These are phyloP conservation scores for Sutorius australiensis DNA, from an alignment of 768 basidiomycete genomes.

Conservation along the genomic window DNA sequence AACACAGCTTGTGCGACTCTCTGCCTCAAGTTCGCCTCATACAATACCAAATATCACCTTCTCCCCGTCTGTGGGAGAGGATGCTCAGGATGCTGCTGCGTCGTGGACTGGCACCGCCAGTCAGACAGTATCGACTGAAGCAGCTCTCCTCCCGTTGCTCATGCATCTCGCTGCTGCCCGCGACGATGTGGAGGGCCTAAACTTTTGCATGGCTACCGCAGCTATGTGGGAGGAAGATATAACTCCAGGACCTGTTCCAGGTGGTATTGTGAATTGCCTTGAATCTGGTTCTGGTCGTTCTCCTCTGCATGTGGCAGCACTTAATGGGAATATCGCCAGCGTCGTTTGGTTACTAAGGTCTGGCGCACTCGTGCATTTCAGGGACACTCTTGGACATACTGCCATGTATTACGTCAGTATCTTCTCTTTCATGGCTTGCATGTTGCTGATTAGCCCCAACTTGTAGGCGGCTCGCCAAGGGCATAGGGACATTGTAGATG, in stretches of 20 bases:
- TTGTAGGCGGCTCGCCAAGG: conserved; percentile 71
- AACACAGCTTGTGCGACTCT: conserved; percentile 64
- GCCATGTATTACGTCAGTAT: conserved; percentile 72
- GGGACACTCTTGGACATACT: conserved; percentile 79
- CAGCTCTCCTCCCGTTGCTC: conserved; percentile 69
- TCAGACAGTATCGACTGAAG: conserved; percentile 67
- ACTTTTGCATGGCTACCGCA: conserved; percentile 50
- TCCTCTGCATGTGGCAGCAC: conserved; percentile 74
- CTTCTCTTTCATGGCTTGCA: neutral
- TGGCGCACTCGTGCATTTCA: conserved; percentile 78
- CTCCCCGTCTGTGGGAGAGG: conserved; percentile 34
- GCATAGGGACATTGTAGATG: conserved; percentile 55
- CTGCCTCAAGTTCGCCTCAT: conserved; percentile 40
- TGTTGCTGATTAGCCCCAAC: conserved; percentile 1
- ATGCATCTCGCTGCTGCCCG: conserved; percentile 75
- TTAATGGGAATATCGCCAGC: conserved; percentile 53
- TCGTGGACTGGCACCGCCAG: conserved; percentile 78
- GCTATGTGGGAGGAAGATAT: conserved; percentile 20
- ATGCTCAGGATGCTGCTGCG: conserved; percentile 44
- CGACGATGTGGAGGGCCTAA: conserved; percentile 60
- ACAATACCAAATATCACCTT: conserved; percentile 36
- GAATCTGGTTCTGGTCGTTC: conserved; percentile 70
- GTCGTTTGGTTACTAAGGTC: conserved; percentile 54
- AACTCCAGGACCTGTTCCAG: conserved; percentile 38
- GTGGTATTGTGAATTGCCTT: conserved; percentile 69